Evolutionary conservation across 768 basidiomycete species (phyloP), one percentile per base, ranked within the genome.

Genomic region (Tephrocybe sp.): DNA sequence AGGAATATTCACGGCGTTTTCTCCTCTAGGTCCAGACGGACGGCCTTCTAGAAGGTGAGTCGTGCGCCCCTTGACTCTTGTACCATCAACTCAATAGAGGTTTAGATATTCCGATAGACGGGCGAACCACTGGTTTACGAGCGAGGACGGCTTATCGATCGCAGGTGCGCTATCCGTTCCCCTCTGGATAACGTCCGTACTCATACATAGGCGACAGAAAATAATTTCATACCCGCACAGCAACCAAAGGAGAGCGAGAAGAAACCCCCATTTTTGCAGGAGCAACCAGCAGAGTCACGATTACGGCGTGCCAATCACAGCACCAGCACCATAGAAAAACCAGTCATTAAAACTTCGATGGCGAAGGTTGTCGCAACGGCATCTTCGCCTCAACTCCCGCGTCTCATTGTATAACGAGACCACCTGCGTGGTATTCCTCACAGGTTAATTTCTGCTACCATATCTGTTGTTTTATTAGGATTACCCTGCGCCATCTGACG

Each of bases 41-140:
- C 73, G 76, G 18, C 84, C 85, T 1, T 62, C 77, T 45, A 76
- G 84, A 60, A 85, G 75, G 87, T 87, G 49, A 41, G 78, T 64
- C 9, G 19, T 40, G 44, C 51, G 42, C 25, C 47, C 34, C 21
- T 23, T 16, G 27, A 41, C 42, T 41, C 29, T 22, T 25, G 15
- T 41, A 46, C 42, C 33, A 12, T 46, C 21, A 27, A 29, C 46
- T 40, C 16, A 38, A 47, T 29, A 45, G n/a, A 15, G 13, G 36
- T n/a, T 33, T 47, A 80, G 82, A 57, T 84, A 75, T 57, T 86
- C 86, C 1, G 82, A 86, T 52, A 70, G 76, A 53, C 72, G 71
- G 27, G 58, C 67, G 34, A 75, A 75, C 22, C 83, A 86, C 49
- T 87, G 86, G 86, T 84, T 86, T 57, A 71, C 79, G 48, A 71